Conservation (phyloP, 352 stramenopile genomes). For the Phytopythium litorale region DNA sequence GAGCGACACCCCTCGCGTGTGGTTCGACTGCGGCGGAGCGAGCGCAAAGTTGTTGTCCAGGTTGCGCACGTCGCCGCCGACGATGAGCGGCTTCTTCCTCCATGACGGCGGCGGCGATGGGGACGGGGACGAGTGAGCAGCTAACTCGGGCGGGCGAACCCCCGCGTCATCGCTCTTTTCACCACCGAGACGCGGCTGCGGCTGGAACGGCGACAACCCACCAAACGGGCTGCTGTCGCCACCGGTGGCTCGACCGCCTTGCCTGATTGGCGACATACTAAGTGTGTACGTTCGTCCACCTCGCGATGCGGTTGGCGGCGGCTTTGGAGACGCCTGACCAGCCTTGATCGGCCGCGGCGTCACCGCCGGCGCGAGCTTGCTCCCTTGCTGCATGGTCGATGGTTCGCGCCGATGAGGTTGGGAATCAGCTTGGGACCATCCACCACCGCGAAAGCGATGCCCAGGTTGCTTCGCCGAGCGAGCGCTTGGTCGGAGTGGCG, state of each 20-base stretch:
- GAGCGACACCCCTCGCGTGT: slow-evolving; percentile 22
- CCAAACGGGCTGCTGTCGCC: slow-evolving; percentile 10
- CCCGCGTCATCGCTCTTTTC: slow-evolving; percentile 7
- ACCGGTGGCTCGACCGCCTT: background rate
- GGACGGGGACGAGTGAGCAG: slow-evolving; percentile 12
- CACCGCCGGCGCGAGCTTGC: slow-evolving; percentile 54
- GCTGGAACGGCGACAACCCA: slow-evolving; percentile 6
- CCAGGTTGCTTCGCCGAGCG: background rate
- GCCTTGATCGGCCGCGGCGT: slow-evolving; percentile 57
- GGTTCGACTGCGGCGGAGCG: slow-evolving; percentile 27
- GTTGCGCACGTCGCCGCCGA: slow-evolving; percentile 70
- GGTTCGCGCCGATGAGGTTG: background rate
- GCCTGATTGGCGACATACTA: slow-evolving; percentile 47
- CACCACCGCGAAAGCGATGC: background rate
- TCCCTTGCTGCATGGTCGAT: slow-evolving; percentile 10
- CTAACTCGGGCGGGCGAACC: slow-evolving; percentile 26
- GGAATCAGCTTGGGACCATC: background rate
- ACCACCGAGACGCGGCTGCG: slow-evolving; percentile 11
- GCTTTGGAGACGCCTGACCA: slow-evolving; percentile 9
- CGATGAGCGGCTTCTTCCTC: slow-evolving; percentile 62
- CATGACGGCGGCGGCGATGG: slow-evolving; percentile 14
- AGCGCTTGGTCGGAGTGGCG: background rate
- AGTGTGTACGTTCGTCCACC: slow-evolving; percentile 45
- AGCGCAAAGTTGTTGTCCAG: slow-evolving; percentile 65
- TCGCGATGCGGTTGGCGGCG: slow-evolving; percentile 12